A percentile compares a stretch with the other conserved stretches of the same genome.
Conservation (phyloP, 1,284 basidiomycete genomes). For the Melampsora occidentalis region DNA sequence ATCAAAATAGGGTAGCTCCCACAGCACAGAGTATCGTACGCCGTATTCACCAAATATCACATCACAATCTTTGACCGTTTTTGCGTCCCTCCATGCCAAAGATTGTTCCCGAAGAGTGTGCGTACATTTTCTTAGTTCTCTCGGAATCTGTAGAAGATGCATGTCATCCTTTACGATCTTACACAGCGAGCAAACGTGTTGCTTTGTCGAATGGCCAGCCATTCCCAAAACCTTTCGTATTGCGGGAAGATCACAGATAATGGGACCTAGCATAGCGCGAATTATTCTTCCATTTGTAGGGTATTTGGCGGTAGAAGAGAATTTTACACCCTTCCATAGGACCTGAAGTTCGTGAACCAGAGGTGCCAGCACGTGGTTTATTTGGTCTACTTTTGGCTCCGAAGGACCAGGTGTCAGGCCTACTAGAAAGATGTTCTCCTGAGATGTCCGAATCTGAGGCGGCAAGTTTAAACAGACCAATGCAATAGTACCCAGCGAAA, state of each 20-base stretch:
- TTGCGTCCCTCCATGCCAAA: slow-evolving; percentile 34
- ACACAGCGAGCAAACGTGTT: slow-evolving; percentile 21
- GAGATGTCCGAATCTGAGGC: slow-evolving; percentile 50
- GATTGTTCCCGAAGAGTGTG: background rate
- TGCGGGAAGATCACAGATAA: slow-evolving; percentile 35
- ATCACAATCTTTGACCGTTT: background rate
- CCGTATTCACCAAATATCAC: slow-evolving; percentile 18
- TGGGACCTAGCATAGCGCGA: slow-evolving; percentile 2
- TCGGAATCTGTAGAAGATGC: background rate
- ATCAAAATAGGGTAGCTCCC: slow-evolving; percentile 27
- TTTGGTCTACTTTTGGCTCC: slow-evolving; percentile 45
- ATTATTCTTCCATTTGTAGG: slow-evolving; percentile 26
- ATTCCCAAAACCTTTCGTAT: slow-evolving; percentile 24
- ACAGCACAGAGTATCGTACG: slow-evolving; percentile 25
- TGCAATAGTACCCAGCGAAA: background rate
- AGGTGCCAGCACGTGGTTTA: slow-evolving; percentile 53
- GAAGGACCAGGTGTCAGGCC: slow-evolving; percentile 53
- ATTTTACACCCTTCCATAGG: slow-evolving; percentile 48
- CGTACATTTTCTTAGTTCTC: background rate
- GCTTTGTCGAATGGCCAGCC: slow-evolving; percentile 14
- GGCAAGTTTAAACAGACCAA: slow-evolving; percentile 47
- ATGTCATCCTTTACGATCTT: background rate
- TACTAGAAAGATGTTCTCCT: slow-evolving; percentile 55
- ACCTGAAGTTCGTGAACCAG: slow-evolving; percentile 50
- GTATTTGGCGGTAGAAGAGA: slow-evolving; percentile 17